Evolutionary conservation across 306 rosid genomes (phyloP).

Genomic region (Carpinus viminea): DNA sequence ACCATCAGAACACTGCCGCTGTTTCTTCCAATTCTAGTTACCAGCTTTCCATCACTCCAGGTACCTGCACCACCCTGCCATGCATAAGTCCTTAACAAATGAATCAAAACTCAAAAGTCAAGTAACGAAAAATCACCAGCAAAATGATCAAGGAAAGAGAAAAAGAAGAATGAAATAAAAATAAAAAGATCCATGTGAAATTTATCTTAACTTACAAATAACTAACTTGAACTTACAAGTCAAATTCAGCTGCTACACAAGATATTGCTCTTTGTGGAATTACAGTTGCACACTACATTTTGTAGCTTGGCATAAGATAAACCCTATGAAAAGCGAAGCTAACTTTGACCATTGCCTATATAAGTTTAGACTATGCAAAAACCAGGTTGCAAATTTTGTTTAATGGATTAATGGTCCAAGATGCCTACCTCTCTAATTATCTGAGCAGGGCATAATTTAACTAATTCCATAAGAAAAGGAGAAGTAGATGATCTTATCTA

Average conservation of each 20-base stretch:
- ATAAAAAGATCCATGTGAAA: not conserved
- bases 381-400: constrained; percentile 13
- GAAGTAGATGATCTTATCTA: constrained; percentile 1
- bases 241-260: not conserved
- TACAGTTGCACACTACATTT: not conserved
- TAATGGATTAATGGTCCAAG: not conserved
- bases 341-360: no score
- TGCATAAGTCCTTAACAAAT: constrained; percentile 80
- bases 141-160: constrained; percentile 11
- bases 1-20: constrained; percentile 90
- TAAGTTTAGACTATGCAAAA: not conserved
- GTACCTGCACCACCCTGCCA: constrained; percentile 99
- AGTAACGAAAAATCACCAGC: constrained; percentile 7
- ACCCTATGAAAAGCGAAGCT: not conserved
- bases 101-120: constrained; percentile 32
- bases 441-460: not conserved
- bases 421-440: constrained; percentile 9
- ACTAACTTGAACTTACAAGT: not conserved
- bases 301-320: not conserved
- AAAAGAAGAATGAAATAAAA: not conserved
- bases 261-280: not conserved
- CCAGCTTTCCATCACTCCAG: constrained; percentile 98
- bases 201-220: not conserved
- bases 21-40: constrained; percentile 93
- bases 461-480: constrained; percentile 4